Percentiles rank a stretch among this genome's conserved stretches.
phyloP scores from a whole-genome alignment of 495 filamentous ascomycete genomes.

The Beverwykella pulmonaria region DNA sequence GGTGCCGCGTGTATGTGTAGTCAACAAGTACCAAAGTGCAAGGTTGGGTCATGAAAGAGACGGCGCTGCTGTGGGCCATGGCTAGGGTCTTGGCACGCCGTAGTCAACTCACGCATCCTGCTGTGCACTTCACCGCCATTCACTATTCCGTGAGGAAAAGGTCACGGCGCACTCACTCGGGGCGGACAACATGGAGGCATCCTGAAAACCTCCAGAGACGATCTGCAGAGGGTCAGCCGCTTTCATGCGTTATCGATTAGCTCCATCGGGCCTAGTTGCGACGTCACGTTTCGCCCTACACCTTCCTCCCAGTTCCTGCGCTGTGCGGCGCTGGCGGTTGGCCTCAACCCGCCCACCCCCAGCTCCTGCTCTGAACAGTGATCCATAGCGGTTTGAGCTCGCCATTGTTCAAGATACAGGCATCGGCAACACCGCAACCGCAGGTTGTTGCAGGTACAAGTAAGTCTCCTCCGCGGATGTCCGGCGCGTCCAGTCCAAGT shows the following conservation, averaged over 20 bases:
- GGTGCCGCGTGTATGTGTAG: constrained; percentile 7
- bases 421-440: not conserved
- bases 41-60: constrained; percentile 2
- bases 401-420: not conserved
- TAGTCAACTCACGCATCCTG: not conserved
- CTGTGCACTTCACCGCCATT: not conserved
- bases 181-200: not conserved
- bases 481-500: constrained; percentile 21
- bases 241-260: not conserved
- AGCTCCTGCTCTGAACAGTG: not conserved
- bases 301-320: not conserved
- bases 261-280: constrained; percentile 5
- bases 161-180: not conserved
- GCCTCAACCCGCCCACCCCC: not conserved
- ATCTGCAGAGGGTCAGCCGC: not conserved
- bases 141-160: not conserved
- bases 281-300: constrained; percentile 1
- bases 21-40: not conserved
- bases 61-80: not conserved
- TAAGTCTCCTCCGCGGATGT: constrained; percentile 26
- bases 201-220: not conserved
- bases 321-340: not conserved
- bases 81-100: not conserved
- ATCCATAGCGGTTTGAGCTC: not conserved
- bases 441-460: constrained; percentile 10